phyloP scores from a whole-genome alignment of 257 asterid species.

The Striga asiatica region DNA sequence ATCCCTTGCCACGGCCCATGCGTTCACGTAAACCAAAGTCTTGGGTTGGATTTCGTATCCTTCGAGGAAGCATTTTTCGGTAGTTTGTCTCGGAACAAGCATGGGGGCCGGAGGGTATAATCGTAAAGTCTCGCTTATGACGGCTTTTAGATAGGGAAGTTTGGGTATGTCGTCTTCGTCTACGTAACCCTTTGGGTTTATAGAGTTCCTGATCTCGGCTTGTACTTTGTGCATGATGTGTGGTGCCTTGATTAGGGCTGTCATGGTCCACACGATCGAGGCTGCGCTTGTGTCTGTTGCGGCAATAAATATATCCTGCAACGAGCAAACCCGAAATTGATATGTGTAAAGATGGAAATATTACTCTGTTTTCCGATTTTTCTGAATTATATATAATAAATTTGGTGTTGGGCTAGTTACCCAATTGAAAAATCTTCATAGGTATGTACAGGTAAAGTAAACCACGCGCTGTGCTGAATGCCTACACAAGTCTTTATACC shows the following conservation, averaged over 20 bases:
- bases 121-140: constrained; percentile 3
- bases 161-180: constrained; percentile 15
- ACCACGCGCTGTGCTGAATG: too few relatives aligned
- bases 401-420: too few relatives aligned
- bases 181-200: constrained; percentile 1
- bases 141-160: constrained; percentile 16
- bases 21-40: constrained; percentile 12
- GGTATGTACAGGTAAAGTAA: too few relatives aligned
- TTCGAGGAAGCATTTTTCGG: background rate
- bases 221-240: constrained; percentile 1
- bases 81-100: constrained; percentile 14
- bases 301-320: constrained; percentile 12
- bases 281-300: constrained; percentile 10
- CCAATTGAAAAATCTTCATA: too few relatives aligned
- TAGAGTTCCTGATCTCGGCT: constrained; percentile 2
- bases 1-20: constrained; percentile 16
- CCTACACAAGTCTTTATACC: too few relatives aligned
- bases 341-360: too few relatives aligned
- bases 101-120: constrained; percentile 16
- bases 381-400: too few relatives aligned
- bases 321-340: too few relatives aligned
- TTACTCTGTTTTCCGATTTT: too few relatives aligned
- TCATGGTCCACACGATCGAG: constrained; percentile 12
- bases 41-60: constrained; percentile 16
- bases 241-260: constrained; percentile 10